Base-by-base conservation (phyloP, 192 early-diverging fungal genomes). In the Podila clonocystis region DNA sequence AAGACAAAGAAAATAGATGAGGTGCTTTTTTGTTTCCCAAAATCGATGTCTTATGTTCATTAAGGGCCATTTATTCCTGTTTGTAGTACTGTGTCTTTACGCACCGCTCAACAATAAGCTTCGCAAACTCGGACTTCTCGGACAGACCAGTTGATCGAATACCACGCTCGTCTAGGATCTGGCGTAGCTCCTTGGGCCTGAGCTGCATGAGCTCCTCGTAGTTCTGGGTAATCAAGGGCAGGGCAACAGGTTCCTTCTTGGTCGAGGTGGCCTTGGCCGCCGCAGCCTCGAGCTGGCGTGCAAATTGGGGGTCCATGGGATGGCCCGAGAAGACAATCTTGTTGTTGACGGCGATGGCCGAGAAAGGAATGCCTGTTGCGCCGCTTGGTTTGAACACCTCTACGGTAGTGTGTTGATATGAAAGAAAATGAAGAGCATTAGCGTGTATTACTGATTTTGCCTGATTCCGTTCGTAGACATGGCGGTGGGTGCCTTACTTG, bases 71-170 rank as follows among this genome's bases (percentile, higher is more conserved):
- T 36, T 45, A 80, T 28, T 63, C 70, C 20, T 73, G 70, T 34
- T 73, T 72, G 62, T 83, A 83, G 34, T 83, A 83, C 26, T 83
- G 82, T 1, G 75, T 74, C 59, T 50, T 77, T 4, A 65, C 20
- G 55, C 82, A 83, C 17, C 65, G 77, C 31, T 86, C 79, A 0
- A 82, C 68, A 58, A 87, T 85, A 59, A 76, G 63, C 24, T 83
- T 83, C 26, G 83, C 88, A 58, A 89, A 82, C 24, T 89, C 88
- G 9, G 63, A 66, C 72, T 89, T 89, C 59, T 89, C 88, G 3
- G 83, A 65, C 64, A 78, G 86, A 20, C 83, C 86, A 3, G 48
- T 50, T 9, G 75, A 65, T 30, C 65, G 70, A 58, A 86, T 86
- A 28, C 77, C 71, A 20, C 88, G 75, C 13, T 86, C 87, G 9